Percentiles rank a stretch among this genome's conserved stretches.
These are phyloP conservation scores for Furcasterigmium sp. DNA, from an alignment of 2,329 filamentous ascomycete species.

Conservation along the genomic window DNA sequence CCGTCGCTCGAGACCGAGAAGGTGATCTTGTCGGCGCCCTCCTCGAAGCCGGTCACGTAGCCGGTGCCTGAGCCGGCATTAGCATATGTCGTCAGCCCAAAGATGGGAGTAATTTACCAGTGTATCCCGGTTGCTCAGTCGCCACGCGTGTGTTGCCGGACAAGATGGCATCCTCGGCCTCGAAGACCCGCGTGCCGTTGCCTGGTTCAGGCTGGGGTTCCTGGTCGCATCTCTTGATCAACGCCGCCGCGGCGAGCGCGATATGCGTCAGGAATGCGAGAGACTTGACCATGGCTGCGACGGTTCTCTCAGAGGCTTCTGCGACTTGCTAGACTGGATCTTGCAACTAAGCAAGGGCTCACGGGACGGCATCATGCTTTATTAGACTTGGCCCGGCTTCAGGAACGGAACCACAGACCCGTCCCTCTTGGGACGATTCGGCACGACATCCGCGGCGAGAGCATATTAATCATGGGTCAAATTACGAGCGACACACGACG, in stretches of 20 bases:
- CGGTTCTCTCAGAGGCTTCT: too few species aligned
- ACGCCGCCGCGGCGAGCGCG: conserved; percentile 2
- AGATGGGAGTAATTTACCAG: conserved; percentile 23
- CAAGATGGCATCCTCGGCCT: conserved; percentile 36
- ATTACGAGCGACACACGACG: too few species aligned
- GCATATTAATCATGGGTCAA: too few species aligned
- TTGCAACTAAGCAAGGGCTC: too few species aligned
- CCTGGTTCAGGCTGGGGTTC: conserved; percentile 2
- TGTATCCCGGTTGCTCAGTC: conserved; percentile 31
- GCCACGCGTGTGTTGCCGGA: conserved; percentile 30
- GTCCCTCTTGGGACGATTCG: too few species aligned
- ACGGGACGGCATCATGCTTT: too few species aligned
- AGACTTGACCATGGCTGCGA: background rate
- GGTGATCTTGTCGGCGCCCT: conserved; percentile 32
- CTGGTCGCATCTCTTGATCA: conserved; percentile 1
- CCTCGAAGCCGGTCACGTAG: conserved; percentile 41
- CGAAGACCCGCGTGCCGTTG: conserved; percentile 14
- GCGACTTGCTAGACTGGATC: too few species aligned
- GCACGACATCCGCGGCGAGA: too few species aligned
- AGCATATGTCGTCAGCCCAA: too few species aligned
- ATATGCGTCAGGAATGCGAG: background rate
- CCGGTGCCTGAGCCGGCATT: conserved; percentile 37
- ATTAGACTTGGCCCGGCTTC: too few species aligned
- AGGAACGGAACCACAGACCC: too few species aligned
- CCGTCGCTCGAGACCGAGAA: conserved; percentile 29